Evolutionary conservation across 78 protist species (phyloP).

Genomic region (Chrysochromulina tobinii): DNA sequence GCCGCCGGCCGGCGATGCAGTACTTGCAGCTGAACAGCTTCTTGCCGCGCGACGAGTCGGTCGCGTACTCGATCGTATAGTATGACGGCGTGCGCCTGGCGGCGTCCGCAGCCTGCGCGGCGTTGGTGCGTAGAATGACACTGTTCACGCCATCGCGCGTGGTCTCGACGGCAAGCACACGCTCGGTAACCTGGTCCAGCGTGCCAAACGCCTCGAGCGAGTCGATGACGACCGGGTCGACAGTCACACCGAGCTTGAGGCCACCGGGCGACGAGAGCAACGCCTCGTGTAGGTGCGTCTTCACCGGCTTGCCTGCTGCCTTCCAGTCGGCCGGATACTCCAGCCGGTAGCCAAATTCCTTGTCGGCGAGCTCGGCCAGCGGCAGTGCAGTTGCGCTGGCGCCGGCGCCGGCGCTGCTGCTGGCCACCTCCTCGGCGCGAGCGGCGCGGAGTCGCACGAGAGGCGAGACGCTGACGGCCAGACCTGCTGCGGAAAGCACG

Average conservation of each 20-base stretch:
- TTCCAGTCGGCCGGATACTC: neutral
- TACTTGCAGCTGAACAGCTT: constrained; percentile 1
- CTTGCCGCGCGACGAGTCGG: neutral
- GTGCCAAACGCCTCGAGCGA: constrained; percentile 5
- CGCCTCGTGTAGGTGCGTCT: neutral
- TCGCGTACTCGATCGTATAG: neutral
- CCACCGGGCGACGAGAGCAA: neutral
- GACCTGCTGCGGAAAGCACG: too few species aligned
- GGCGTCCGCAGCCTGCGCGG: neutral
- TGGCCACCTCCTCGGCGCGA: too few species aligned
- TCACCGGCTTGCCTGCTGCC: neutral
- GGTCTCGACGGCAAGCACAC: neutral
- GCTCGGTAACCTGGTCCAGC: neutral
- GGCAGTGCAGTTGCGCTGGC: neutral
- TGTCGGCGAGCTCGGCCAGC: neutral
- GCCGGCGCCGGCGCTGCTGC: too few species aligned
- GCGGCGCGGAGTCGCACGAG: too few species aligned
- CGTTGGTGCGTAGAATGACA: neutral
- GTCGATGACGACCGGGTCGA: neutral
- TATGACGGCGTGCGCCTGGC: neutral
- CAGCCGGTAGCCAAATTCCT: neutral
- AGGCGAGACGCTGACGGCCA: too few species aligned
- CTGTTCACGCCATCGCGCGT: neutral
- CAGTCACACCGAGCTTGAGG: neutral
- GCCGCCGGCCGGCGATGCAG: neutral